Evolutionary conservation across 2,329 filamentous ascomycete species (phyloP), one percentile per base, ranked within the genome.

Genomic region (Fusarium irregulare): DNA sequence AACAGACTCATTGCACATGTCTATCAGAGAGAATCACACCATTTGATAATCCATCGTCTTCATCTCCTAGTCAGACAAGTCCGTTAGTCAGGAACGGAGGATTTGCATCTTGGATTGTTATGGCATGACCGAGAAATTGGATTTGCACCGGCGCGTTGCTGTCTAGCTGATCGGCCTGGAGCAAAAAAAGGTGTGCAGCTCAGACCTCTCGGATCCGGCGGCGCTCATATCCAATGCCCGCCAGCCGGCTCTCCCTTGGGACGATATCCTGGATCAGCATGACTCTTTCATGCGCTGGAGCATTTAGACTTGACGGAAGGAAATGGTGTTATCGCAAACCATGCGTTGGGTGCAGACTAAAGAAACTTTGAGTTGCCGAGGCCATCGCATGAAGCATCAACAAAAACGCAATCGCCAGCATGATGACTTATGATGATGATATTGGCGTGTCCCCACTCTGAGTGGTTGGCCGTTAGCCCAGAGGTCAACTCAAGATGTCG

Each of bases 371-470:
- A 65, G 50, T 32, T 56, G 37, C 54, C 48, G 57, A 70, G 45
- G 56, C 46, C 16, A 34, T 64, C n/a, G 23, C 34, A 53, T 27
- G 37, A 64, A 59, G 56, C 60, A 69, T 56, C 61, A 70, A 64
- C 46, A 53, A 58, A 59, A 64, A 64, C 45, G 58, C 54, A 64
- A 48, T 56, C 37, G 18, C 23, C 44, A 64, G 67, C 67, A 71
- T 64, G 67, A 70, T 68, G 67, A 70, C 49, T 65, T 54, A 70
- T 68, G 62, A 70, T 70, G 67, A 69, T 69, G 65, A 56, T 68
- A 47, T 55, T 56, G 63, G 54, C 25, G 64, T 49, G 59, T 71
- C 67, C 59, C 73, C 67, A 71, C 70, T 59, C 28, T 61, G 37
- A 27, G 40, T 60, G 61, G 48, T 25, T 66, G 61, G 66, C 49